A percentile compares a stretch with the other conserved stretches of the same genome.
These are phyloP conservation scores for Avena eriantha DNA, from an alignment of 176 grass and related monocot genomes.

Conservation along the genomic window DNA sequence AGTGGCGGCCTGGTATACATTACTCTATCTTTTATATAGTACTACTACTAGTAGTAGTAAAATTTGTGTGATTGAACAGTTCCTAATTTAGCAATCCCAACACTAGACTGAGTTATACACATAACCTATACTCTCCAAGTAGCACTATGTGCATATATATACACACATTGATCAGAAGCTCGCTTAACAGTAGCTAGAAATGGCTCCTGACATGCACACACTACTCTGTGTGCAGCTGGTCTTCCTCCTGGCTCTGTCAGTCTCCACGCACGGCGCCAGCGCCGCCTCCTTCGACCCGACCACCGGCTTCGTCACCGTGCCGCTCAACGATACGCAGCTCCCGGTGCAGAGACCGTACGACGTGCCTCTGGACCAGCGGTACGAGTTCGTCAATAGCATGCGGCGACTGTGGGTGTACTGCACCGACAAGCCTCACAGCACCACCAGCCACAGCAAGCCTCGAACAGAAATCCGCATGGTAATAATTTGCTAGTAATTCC, in stretches of 20 bases:
- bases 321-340: conserved; percentile 33
- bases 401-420: conserved; percentile 48
- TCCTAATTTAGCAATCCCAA: too few species aligned
- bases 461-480: conserved; percentile 50
- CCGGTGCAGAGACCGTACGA: conserved; percentile 45
- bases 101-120: too few species aligned
- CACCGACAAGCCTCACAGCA: conserved; percentile 41
- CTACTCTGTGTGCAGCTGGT: not conserved
- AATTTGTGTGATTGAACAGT: too few species aligned
- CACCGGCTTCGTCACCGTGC: conserved; percentile 42
- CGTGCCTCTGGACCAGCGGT: conserved; percentile 12
- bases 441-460: conserved; percentile 1
- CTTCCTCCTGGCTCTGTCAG: not conserved
- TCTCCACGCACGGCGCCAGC: not conserved
- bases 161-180: not conserved
- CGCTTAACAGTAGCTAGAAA: not conserved
- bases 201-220: not conserved
- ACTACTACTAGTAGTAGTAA: too few species aligned
- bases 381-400: conserved; percentile 26
- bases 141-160: not conserved
- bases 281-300: conserved; percentile 8
- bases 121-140: too few species aligned
- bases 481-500: not conserved
- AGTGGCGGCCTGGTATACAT: not conserved
- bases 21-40: not conserved